phyloP scores from a whole-genome alignment of 1,284 basidiomycete species.

The Amylostereum chailletii region DNA sequence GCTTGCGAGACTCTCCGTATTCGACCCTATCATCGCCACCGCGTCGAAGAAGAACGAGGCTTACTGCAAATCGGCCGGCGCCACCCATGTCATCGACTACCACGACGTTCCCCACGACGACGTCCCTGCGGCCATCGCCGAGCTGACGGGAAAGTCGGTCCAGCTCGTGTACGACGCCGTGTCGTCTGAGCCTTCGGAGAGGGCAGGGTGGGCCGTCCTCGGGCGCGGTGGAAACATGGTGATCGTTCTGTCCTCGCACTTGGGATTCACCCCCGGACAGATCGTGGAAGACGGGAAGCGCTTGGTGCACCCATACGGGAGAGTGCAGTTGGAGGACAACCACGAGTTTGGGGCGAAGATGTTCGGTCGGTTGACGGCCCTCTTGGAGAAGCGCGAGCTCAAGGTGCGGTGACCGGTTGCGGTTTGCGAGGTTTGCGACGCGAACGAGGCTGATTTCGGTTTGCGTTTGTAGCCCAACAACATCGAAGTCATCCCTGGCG shows the following conservation, averaged over 20 bases:
- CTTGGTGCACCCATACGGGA: background rate
- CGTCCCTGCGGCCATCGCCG: background rate
- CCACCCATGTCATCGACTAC: slow-evolving; percentile 25
- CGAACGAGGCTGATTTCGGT: background rate
- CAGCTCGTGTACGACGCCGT: background rate
- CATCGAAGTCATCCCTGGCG: background rate
- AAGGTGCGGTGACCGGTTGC: background rate
- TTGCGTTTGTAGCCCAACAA: background rate
- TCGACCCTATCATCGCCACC: slow-evolving; percentile 24
- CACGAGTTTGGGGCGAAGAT: background rate
- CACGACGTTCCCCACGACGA: slow-evolving; percentile 4
- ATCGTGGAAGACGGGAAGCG: background rate
- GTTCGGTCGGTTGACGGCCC: background rate
- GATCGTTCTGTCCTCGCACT: background rate
- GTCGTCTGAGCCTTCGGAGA: background rate
- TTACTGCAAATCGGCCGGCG: slow-evolving; percentile 23
- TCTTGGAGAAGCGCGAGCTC: background rate
- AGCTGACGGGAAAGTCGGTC: background rate
- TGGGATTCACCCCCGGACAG: background rate
- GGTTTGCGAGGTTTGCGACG: background rate
- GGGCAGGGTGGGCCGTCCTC: background rate
- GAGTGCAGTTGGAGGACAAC: background rate
- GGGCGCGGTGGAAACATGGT: background rate
- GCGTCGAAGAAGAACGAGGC: slow-evolving; percentile 23
- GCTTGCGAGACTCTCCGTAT: slow-evolving; percentile 19